Evolutionary conservation across 169 alveolate genomes (phyloP).

Genomic region (Plasmodium fragile): DNA sequence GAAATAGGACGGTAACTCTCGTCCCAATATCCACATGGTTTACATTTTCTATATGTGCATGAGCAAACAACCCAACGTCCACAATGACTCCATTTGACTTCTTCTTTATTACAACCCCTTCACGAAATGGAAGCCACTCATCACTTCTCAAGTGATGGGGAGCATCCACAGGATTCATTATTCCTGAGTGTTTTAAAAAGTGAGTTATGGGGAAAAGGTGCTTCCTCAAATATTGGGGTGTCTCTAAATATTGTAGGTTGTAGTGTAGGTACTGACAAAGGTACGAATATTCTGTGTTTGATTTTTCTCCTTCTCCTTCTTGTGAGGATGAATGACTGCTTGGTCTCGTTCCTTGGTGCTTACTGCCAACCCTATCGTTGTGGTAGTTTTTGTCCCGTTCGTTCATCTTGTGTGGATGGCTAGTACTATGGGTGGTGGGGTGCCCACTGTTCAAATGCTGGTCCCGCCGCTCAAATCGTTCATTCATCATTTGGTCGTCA

Average conservation of each 20-base stretch:
- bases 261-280: conserved; percentile 56
- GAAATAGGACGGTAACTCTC: conserved; percentile 72
- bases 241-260: conserved; percentile 95
- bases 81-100: conserved; percentile 53
- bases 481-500: conserved; percentile 24
- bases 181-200: conserved; percentile 95
- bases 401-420: neutral
- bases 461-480: neutral
- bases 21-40: conserved; percentile 66
- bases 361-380: neutral
- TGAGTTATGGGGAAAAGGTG: conserved; percentile 86
- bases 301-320: neutral
- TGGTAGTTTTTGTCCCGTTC: neutral
- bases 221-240: conserved; percentile 98
- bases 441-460: neutral
- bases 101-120: conserved; percentile 59
- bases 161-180: conserved; percentile 98
- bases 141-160: conserved; percentile 97
- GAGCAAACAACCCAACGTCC: conserved; percentile 86
- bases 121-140: conserved; percentile 94
- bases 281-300: conserved; percentile 24
- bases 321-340: neutral
- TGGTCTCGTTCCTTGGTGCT: neutral
- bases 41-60: conserved; percentile 79
- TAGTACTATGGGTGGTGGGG: neutral